A percentile compares a stretch with the other conserved stretches of the same genome.
phyloP scores from a whole-genome alignment of 306 rosid genomes.

The Cicer chorassanicum region DNA sequence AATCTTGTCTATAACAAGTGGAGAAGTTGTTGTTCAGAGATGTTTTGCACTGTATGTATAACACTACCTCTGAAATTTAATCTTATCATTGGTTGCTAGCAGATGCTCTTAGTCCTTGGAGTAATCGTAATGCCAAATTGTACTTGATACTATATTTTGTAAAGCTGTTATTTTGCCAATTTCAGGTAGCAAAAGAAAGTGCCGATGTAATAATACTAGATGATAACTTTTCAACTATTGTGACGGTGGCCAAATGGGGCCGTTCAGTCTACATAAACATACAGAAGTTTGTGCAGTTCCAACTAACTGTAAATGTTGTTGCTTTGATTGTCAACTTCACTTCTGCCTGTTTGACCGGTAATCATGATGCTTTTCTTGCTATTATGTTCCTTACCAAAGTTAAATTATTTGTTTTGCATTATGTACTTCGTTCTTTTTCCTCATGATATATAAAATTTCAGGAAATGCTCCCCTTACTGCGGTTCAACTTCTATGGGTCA shows the following conservation, averaged over 20 bases:
- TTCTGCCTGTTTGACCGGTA: slow-evolving; percentile 95
- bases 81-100: slow-evolving; percentile 12
- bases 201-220: slow-evolving; percentile 96
- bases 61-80: slow-evolving; percentile 11
- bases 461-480: slow-evolving; percentile 98
- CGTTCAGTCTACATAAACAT: slow-evolving; percentile 96
- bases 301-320: slow-evolving; percentile 92
- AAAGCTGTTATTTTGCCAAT: slow-evolving; percentile 39
- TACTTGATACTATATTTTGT: slow-evolving; percentile 26
- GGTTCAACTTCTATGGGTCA: slow-evolving; percentile 98
- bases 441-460: slow-evolving; percentile 44
- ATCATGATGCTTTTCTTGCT: slow-evolving; percentile 38
- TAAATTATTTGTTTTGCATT: slow-evolving; percentile 28
- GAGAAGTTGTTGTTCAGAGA: slow-evolving; percentile 19
- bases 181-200: slow-evolving; percentile 98
- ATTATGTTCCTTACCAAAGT: slow-evolving; percentile 25
- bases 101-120: slow-evolving; percentile 37
- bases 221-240: slow-evolving; percentile 95
- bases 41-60: slow-evolving; percentile 28
- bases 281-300: slow-evolving; percentile 98
- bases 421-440: neutral
- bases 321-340: slow-evolving; percentile 95
- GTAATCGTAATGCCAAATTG: slow-evolving; percentile 24
- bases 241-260: slow-evolving; percentile 97
- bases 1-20: slow-evolving; percentile 21